These are phyloP conservation scores for Kondoa subrosea DNA, from an alignment of 768 basidiomycete species.

Conservation along the genomic window DNA sequence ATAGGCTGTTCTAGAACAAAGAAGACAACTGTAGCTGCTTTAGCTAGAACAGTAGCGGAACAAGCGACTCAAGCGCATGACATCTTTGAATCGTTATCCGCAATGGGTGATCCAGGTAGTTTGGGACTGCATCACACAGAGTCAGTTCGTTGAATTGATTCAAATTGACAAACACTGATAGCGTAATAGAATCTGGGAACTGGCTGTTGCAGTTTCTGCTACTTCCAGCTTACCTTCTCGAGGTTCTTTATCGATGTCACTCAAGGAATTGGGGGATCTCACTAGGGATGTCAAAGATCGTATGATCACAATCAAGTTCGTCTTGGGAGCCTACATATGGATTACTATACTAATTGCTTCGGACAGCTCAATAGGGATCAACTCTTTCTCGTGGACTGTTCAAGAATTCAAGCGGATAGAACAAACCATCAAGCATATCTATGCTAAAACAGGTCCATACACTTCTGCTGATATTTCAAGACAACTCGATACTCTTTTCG, in stretches of 20 bases:
- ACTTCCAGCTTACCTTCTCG: constrained; percentile 22
- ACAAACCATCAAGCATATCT: constrained; percentile 17
- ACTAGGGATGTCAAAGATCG: constrained; percentile 28
- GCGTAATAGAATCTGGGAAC: constrained; percentile 25
- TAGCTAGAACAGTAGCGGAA: constrained; percentile 7
- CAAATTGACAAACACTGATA: neutral
- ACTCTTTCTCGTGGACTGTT: constrained; percentile 15
- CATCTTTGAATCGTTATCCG: constrained; percentile 25
- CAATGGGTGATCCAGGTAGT: constrained; percentile 16
- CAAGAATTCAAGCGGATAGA: constrained; percentile 25
- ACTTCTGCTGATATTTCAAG: constrained; percentile 2
- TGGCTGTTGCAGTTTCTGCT: constrained; percentile 27
- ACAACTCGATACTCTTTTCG: constrained; percentile 25
- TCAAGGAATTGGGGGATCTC: constrained; percentile 22
- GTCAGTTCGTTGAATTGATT: neutral
- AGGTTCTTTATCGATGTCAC: constrained; percentile 17
- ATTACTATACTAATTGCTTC: constrained; percentile 15
- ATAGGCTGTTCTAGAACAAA: neutral
- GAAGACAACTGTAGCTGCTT: neutral
- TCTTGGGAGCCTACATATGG: neutral
- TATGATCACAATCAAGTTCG: neutral
- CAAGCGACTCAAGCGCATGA: constrained; percentile 25
- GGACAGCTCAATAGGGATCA: constrained; percentile 25
- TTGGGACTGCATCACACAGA: constrained; percentile 25
- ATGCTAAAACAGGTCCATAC: neutral